Percentiles rank a stretch among this genome's conserved stretches.
Evolutionary conservation across 1,284 basidiomycete species (phyloP).

Genomic region (Cutaneotrichosporon sp.): DNA sequence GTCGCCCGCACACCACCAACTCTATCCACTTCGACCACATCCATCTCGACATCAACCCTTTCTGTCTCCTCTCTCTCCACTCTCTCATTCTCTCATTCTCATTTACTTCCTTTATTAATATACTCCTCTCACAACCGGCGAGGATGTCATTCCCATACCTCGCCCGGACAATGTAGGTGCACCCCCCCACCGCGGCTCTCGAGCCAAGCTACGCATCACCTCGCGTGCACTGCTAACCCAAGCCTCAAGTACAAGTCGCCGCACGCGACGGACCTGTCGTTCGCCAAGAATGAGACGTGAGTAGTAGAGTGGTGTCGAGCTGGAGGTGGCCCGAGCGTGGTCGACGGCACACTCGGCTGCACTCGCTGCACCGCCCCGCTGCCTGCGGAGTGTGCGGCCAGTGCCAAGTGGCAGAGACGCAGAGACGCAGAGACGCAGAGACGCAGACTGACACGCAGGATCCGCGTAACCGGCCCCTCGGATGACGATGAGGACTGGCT

Average conservation of each 20-base stretch:
- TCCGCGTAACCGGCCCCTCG: slow-evolving; percentile 45
- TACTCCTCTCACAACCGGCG: not conserved
- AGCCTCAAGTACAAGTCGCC: slow-evolving; percentile 49
- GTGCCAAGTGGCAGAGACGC: not conserved
- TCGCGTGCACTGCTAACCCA: not conserved
- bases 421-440: not conserved
- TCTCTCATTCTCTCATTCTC: not conserved
- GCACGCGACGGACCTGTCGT: slow-evolving; percentile 48
- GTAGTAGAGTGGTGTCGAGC: slow-evolving; percentile 10
- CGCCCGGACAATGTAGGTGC: slow-evolving; percentile 42
- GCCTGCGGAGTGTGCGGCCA: not conserved
- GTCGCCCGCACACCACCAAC: no score
- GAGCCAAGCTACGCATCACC: no score
- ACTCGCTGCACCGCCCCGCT: not conserved
- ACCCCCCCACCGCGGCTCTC: not conserved
- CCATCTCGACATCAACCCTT: not conserved
- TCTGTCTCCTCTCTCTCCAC: not conserved
- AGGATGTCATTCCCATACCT: slow-evolving; percentile 45
- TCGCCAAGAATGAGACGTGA: slow-evolving; percentile 48
- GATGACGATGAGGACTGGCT: slow-evolving; percentile 50
- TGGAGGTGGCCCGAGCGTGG: not conserved
- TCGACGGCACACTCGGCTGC: not conserved
- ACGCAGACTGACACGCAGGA: slow-evolving; percentile 26
- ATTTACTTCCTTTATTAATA: not conserved
- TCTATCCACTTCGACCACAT: no score